phyloP scores from a whole-genome alignment of 1,284 basidiomycete genomes.

The Phylloboletellus chloephorus region DNA sequence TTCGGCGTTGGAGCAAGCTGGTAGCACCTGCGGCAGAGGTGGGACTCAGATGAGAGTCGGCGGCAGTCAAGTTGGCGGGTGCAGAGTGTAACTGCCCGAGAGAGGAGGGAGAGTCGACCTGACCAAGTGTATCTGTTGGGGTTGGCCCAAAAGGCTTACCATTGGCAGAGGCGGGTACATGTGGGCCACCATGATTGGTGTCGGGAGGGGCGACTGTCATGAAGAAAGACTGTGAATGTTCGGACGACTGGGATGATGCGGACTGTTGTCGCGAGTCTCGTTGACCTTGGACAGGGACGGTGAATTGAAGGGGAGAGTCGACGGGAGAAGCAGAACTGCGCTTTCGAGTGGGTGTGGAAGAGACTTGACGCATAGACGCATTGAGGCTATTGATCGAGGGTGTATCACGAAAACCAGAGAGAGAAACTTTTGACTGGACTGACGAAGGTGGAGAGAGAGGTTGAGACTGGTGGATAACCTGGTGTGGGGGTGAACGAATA shows the following conservation, averaged over 20 bases:
- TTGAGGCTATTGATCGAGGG: slow-evolving; percentile 26
- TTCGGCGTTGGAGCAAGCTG: slow-evolving; percentile 37
- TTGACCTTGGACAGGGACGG: slow-evolving; percentile 13
- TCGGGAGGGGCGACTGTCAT: slow-evolving; percentile 40
- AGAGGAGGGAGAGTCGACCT: slow-evolving; percentile 1
- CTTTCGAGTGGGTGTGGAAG: slow-evolving; percentile 6
- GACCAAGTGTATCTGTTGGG: slow-evolving; percentile 3
- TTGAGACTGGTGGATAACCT: slow-evolving; percentile 14
- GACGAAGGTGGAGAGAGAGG: slow-evolving; percentile 12
- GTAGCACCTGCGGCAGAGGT: slow-evolving; percentile 4
- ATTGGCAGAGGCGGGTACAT: slow-evolving; percentile 5
- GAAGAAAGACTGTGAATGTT: slow-evolving; percentile 33
- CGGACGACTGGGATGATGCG: slow-evolving; percentile 12
- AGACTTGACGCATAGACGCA: slow-evolving; percentile 8
- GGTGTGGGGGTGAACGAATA: background rate
- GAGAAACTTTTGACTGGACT: slow-evolving; percentile 21
- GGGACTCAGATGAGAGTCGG: slow-evolving; percentile 21
- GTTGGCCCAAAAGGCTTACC: slow-evolving; percentile 12
- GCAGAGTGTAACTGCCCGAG: slow-evolving; percentile 17
- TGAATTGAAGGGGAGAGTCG: slow-evolving; percentile 8
- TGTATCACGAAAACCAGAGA: slow-evolving; percentile 21
- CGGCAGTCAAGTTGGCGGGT: slow-evolving; percentile 9
- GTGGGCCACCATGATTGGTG: background rate
- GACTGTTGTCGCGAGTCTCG: slow-evolving; percentile 5
- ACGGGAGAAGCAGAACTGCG: slow-evolving; percentile 15